Evolutionary conservation across 805 yeast species (phyloP).

Genomic region (Candida multigemmis): DNA sequence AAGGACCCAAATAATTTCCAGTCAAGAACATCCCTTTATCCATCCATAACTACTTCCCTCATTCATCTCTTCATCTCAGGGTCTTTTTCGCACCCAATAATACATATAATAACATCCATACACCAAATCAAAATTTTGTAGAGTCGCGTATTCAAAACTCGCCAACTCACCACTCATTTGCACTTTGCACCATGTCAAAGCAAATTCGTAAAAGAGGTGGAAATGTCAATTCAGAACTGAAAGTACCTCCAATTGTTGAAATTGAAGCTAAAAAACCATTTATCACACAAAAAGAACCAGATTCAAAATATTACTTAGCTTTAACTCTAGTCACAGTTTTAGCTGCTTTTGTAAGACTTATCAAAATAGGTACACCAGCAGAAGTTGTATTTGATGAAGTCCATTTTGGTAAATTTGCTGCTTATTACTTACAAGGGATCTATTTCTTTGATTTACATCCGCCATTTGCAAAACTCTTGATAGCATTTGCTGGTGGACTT

Average conservation of each 20-base stretch:
- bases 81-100: too few species aligned
- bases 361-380: constrained; percentile 51
- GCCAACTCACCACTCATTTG: too few species aligned
- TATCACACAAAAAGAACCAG: constrained; percentile 14
- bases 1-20: too few species aligned
- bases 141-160: too few species aligned
- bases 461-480: constrained; percentile 89
- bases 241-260: constrained; percentile 1
- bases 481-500: constrained; percentile 84
- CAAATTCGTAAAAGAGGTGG: constrained; percentile 2
- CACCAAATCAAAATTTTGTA: too few species aligned
- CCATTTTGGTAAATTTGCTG: constrained; percentile 80
- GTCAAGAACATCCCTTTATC: too few species aligned
- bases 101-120: too few species aligned
- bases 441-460: constrained; percentile 97
- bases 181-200: too few species aligned
- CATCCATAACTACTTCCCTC: too few species aligned
- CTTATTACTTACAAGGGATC: constrained; percentile 79
- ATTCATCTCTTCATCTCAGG: too few species aligned
- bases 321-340: constrained; percentile 27
- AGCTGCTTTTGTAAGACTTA: constrained; percentile 50
- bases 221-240: constrained; percentile 1
- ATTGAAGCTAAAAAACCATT: constrained; percentile 2
- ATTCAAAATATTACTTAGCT: constrained; percentile 22
- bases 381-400: constrained; percentile 84